Evolutionary conservation across 768 basidiomycete species (phyloP).

Genomic region (Boletales sp.): DNA sequence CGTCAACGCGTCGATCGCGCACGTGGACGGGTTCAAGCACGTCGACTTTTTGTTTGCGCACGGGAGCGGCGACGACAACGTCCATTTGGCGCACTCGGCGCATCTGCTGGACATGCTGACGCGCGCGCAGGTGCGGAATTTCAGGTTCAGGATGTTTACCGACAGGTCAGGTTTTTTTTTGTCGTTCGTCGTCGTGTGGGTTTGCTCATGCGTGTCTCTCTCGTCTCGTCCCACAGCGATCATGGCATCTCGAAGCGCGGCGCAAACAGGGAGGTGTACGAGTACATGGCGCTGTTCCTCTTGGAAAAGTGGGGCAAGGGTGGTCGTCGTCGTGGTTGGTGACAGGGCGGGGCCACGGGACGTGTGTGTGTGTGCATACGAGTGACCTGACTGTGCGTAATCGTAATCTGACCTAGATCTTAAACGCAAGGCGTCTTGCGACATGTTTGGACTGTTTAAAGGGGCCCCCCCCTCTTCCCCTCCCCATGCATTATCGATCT

Average conservation of each 20-base stretch:
- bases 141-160: conserved; percentile 93
- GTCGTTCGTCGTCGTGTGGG: background rate
- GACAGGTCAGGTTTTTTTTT: conserved; percentile 63
- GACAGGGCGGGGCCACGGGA: no score
- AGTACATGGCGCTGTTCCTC: conserved; percentile 82
- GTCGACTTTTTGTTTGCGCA: conserved; percentile 84
- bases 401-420: background rate
- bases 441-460: no score
- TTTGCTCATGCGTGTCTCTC: background rate
- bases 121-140: conserved; percentile 61
- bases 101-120: conserved; percentile 94
- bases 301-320: conserved; percentile 93
- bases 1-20: conserved; percentile 80
- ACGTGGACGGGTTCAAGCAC: conserved; percentile 82
- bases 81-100: conserved; percentile 90
- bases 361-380: no score
- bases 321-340: conserved; percentile 62
- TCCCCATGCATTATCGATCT: no score
- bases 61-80: conserved; percentile 95
- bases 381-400: background rate
- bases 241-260: conserved; percentile 72
- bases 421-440: no score
- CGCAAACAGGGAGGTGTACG: conserved; percentile 80
- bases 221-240: conserved; percentile 56
- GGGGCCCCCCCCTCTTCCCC: no score